Evolutionary conservation across 2,329 filamentous ascomycete genomes (phyloP).

Genomic region (Aureobasidium sp.): DNA sequence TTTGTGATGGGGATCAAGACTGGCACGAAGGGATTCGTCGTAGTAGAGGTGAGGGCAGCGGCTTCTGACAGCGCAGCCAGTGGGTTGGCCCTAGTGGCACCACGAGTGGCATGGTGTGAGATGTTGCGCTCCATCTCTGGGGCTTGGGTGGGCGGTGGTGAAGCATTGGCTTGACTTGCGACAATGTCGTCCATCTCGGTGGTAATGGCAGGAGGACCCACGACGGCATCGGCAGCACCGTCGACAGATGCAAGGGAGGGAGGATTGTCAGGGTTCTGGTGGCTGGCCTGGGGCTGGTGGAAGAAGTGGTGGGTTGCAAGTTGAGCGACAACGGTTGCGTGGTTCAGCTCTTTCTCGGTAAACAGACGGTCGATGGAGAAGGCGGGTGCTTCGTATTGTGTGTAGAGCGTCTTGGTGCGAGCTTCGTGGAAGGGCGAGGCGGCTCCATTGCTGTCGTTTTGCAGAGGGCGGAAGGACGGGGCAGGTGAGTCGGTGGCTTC

Average conservation of each 20-base stretch:
- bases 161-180: slow-evolving; percentile 21
- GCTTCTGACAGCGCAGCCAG: slow-evolving; percentile 47
- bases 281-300: slow-evolving; percentile 36
- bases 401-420: slow-evolving; percentile 44
- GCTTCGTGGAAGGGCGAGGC: slow-evolving; percentile 46
- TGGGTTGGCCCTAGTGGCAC: slow-evolving; percentile 41
- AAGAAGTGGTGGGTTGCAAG: slow-evolving; percentile 53
- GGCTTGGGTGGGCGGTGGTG: slow-evolving; percentile 23
- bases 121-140: slow-evolving; percentile 55
- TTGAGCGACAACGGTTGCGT: slow-evolving; percentile 55
- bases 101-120: slow-evolving; percentile 50
- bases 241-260: slow-evolving; percentile 26
- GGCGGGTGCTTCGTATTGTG: slow-evolving; percentile 51
- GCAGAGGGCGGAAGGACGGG: slow-evolving; percentile 39
- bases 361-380: slow-evolving; percentile 60
- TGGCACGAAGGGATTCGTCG: slow-evolving; percentile 37
- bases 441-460: slow-evolving; percentile 40
- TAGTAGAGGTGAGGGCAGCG: slow-evolving; percentile 27
- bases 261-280: slow-evolving; percentile 22
- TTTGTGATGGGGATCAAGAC: slow-evolving; percentile 42
- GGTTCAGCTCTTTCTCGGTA: slow-evolving; percentile 58
- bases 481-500: slow-evolving; percentile 52
- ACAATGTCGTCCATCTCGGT: slow-evolving; percentile 22
- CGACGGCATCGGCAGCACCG: slow-evolving; percentile 24
- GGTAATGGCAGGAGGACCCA: slow-evolving; percentile 10